Base-by-base conservation (phyloP, 208 protist genomes). In the Acanthamoeba lenticulata region DNA sequence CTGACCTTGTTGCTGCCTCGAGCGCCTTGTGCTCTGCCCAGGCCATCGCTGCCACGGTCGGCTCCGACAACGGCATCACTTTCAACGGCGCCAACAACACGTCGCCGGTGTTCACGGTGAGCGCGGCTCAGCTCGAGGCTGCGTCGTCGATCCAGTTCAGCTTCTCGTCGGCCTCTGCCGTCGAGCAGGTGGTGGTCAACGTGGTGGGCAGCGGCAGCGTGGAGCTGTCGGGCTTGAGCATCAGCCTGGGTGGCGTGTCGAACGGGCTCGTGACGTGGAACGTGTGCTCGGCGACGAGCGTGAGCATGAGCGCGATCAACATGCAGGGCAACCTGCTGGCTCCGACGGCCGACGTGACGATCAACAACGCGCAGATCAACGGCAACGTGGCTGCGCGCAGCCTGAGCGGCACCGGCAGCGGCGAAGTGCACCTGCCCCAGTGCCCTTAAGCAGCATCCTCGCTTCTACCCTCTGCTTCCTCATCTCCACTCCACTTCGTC, bases 131-230 rank as follows among this genome's bases (percentile, higher is more conserved):
- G 57, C 57, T 67, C 57, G 57, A 5, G 6, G 15, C 7, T 21
- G 57, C 57, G 15, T 67, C 57, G 57, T 21, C 57, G 57, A 34
- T 32, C n/a, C n/a, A 5, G 13, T 21, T 67, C 5, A n/a, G 15
- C 15, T 67, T 67, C 57, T 5, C 57, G 5, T 5, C 5, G 15
- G 69, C n/a, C 69, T 36, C n/a, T 3, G 36, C n/a, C 38, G 69
- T 79, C 34, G 11, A 79, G 69, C 69, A 79, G 69, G 69, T 79
- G 9, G 69, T 79, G 36, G 38, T 79, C 69, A 79, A 79, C 69
- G 69, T 79, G 29, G 15, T 45, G 29, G 69, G 69, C 38, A 32
- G 15, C 38, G 69, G 27, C 27, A n/a, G 4, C 9, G 69, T 83
- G 15, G 42, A 83, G 0, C 29, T 79, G 21, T 45, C 72, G 4